Evolutionary conservation across 768 basidiomycete genomes (phyloP).

Genomic region (Hirschioporus abietinus): DNA sequence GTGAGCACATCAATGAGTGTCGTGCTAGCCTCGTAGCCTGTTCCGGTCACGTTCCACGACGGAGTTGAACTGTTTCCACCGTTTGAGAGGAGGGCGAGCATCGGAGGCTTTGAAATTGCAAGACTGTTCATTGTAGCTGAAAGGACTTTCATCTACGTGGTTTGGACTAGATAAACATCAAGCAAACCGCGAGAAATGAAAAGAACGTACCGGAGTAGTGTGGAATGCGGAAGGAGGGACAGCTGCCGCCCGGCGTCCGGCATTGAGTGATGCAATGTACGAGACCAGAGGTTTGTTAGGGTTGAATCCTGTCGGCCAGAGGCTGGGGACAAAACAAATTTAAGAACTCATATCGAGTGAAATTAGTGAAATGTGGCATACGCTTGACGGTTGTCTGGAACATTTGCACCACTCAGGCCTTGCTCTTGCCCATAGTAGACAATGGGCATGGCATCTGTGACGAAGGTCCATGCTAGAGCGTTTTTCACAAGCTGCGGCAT

Average conservation of each 20-base stretch:
- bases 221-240: constrained; percentile 35
- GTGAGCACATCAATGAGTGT: constrained; percentile 48
- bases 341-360: background rate
- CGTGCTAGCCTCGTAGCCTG: constrained; percentile 35
- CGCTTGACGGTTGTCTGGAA: constrained; percentile 50
- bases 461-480: constrained; percentile 44
- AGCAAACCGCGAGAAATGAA: background rate
- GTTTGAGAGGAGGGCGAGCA: constrained; percentile 55
- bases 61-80: constrained; percentile 32
- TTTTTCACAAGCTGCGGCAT: constrained; percentile 34
- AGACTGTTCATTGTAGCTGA: constrained; percentile 33
- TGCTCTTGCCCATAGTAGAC: constrained; percentile 53
- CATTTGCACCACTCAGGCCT: constrained; percentile 37
- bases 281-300: constrained; percentile 43
- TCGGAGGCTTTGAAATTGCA: constrained; percentile 48
- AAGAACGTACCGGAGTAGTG: constrained; percentile 38
- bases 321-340: constrained; percentile 25
- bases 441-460: constrained; percentile 46
- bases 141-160: constrained; percentile 40
- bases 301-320: constrained; percentile 56
- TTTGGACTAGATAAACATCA: background rate
- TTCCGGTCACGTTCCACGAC: constrained; percentile 38
- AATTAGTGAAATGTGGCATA: constrained; percentile 16
- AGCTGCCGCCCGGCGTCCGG: constrained; percentile 43
- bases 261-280: constrained; percentile 44